Evolutionary conservation across 164 flowering plant genomes (phyloP).

Genomic region (Litsea cubeba): DNA sequence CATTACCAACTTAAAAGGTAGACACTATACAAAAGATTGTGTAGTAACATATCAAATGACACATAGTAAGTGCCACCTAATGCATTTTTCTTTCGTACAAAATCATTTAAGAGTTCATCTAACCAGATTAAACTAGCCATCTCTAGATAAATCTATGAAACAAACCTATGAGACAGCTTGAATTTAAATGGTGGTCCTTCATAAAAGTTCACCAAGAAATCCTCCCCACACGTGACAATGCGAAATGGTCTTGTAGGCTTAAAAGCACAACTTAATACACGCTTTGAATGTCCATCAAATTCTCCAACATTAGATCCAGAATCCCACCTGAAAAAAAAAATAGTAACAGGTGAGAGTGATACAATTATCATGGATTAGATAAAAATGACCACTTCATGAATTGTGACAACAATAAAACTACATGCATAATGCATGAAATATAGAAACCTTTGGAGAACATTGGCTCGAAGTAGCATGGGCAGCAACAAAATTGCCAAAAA

Average conservation of each 20-base stretch:
- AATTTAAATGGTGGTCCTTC: conserved; percentile 99
- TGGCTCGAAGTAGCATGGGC: too few relatives aligned
- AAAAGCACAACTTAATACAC: conserved; percentile 90
- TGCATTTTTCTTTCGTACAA: neutral
- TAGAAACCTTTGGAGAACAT: too few relatives aligned
- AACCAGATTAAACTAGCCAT: neutral
- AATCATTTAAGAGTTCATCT: neutral
- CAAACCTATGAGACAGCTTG: conserved; percentile 85
- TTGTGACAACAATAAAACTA: neutral
- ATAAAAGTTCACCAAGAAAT: conserved; percentile 88
- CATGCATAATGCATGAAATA: too few relatives aligned
- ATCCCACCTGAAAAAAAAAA: conserved; percentile 75
- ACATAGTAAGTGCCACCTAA: neutral
- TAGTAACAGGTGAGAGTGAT: neutral
- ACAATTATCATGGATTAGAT: neutral
- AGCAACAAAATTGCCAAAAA: too few relatives aligned
- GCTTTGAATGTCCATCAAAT: conserved; percentile 92
- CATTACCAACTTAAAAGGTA: neutral
- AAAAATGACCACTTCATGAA: neutral
- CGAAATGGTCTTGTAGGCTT: conserved; percentile 97
- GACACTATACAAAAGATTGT: neutral
- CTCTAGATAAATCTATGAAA: neutral
- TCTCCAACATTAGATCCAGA: conserved; percentile 94
- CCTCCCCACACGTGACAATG: conserved; percentile 95
- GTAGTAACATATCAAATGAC: neutral